Evolutionary conservation across 306 rosid genomes (phyloP), one percentile per base, ranked within the genome.

Genomic region (Chamaecrista fasciculata): DNA sequence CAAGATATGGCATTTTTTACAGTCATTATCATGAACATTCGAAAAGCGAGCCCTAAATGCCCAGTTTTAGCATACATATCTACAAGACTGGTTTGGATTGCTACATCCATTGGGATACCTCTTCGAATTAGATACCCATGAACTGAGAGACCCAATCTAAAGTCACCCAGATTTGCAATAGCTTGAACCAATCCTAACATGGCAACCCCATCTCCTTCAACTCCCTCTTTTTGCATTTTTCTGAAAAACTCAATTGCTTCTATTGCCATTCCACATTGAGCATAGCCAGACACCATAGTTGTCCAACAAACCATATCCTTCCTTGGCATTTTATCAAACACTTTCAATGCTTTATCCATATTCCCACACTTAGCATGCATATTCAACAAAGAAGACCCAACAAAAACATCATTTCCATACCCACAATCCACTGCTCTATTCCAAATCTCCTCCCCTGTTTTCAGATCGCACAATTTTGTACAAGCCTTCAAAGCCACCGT

Each of bases 301-400:
- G 82, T 84, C 78, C 86, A 79, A 62, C 86, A 84, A 53, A 84
- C 80, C 25, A 81, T 33, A 76, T 84, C 89, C 72, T 66, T 84
- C 25, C 62, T 75, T 1, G 50, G 76, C 82, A 84, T 52, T 56
- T 16, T 76, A 39, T 76, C 51, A 8, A 81, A 84, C 25, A 76
- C 50, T 2, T 5, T 52, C 56, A 52, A 63, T 0, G 86, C 79
- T 33, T 66, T 78, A 40, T 66, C 80, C 73, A 81, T 72, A 58
- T 73, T 79, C 46, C 82, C 80, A 62, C 82, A 72, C 28, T 84
- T 84, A 0, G 75, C 73, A 20, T 44, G 79, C 75, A 84, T 55
- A 46, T 81, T 84, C 82, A 84, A 69, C 60, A 69, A 26, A 11
- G 86, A 72, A 2, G 80, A 78, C 21, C 64, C 80, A 56, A 81